Evolutionary conservation across 2,329 filamentous ascomycete species (phyloP).

Genomic region (Magnaporthiopsis incrustans): DNA sequence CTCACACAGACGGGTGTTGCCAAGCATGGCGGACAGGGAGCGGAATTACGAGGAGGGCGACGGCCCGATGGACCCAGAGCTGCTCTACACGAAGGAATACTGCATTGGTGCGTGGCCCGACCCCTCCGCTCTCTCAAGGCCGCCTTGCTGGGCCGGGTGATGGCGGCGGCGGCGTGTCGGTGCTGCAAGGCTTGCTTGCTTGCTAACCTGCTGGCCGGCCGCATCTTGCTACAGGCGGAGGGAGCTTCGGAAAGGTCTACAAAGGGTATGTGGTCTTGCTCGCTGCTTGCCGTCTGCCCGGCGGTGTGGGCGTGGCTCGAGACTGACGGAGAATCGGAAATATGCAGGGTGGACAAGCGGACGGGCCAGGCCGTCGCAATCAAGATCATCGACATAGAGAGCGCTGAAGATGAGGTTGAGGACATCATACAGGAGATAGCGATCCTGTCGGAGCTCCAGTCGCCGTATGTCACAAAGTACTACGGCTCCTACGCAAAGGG

Average conservation of each 20-base stretch:
- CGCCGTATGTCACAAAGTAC: constrained; percentile 94
- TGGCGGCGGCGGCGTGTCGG: constrained; percentile 5
- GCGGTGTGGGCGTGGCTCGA: constrained; percentile 3
- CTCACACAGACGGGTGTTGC: neutral
- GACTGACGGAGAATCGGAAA: neutral
- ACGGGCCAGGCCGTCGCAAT: constrained; percentile 93
- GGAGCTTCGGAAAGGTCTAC: constrained; percentile 97
- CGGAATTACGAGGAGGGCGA: constrained; percentile 38
- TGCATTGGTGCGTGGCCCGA: constrained; percentile 61
- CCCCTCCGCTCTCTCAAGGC: neutral
- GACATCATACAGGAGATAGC: constrained; percentile 99
- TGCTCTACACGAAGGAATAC: constrained; percentile 86
- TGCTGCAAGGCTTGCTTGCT: constrained; percentile 7
- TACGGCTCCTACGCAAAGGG: constrained; percentile 95
- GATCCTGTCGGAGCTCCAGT: constrained; percentile 91
- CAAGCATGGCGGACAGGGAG: constrained; percentile 39
- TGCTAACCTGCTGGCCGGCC: constrained; percentile 17
- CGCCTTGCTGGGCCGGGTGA: too few species aligned
- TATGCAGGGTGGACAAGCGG: constrained; percentile 75
- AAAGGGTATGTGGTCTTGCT: constrained; percentile 60
- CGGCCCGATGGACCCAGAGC: constrained; percentile 71
- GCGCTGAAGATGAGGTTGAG: constrained; percentile 97
- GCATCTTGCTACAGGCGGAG: constrained; percentile 56
- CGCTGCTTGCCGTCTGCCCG: constrained; percentile 7
- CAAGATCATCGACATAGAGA: constrained; percentile 98